Percentiles rank a stretch among this genome's conserved stretches.
These are phyloP conservation scores for Aquilaria sinensis DNA, from an alignment of 345 rosid species.

Conservation along the genomic window DNA sequence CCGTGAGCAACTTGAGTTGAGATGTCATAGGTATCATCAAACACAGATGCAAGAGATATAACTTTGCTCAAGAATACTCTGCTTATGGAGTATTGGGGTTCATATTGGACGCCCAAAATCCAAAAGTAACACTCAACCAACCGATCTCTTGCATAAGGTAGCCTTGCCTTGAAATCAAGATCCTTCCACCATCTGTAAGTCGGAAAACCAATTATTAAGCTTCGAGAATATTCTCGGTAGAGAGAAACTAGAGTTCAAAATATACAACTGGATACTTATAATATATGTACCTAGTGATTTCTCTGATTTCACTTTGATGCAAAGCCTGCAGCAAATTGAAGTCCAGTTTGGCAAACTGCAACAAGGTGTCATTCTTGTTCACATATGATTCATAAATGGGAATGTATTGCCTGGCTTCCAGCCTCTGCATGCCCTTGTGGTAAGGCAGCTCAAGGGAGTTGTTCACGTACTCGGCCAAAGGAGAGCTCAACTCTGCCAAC, in stretches of 20 bases:
- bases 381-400: slow-evolving; percentile 11
- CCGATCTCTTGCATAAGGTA: slow-evolving; percentile 8
- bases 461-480: slow-evolving; percentile 6
- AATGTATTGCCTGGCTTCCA: slow-evolving; percentile 17
- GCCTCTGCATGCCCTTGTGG: slow-evolving; percentile 9
- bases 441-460: slow-evolving; percentile 17
- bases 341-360: too few relatives aligned
- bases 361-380: slow-evolving; percentile 21
- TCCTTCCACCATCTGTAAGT: slow-evolving; percentile 23
- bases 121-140: slow-evolving; percentile 9
- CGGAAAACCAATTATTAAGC: background rate
- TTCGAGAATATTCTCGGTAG: too few relatives aligned
- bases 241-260: background rate
- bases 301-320: slow-evolving; percentile 17
- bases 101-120: slow-evolving; percentile 14
- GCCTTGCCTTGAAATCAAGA: background rate
- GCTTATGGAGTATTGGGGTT: slow-evolving; percentile 10
- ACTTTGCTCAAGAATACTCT: slow-evolving; percentile 21
- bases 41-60: background rate
- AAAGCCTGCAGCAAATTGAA: slow-evolving; percentile 1
- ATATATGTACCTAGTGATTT: slow-evolving; percentile 8
- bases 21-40: slow-evolving; percentile 4
- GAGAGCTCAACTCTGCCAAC: background rate
- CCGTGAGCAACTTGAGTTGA: slow-evolving; percentile 18
- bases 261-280: too few relatives aligned